Base-by-base conservation (phyloP, 2,329 filamentous ascomycete species). In the Colletotrichum sp. region DNA sequence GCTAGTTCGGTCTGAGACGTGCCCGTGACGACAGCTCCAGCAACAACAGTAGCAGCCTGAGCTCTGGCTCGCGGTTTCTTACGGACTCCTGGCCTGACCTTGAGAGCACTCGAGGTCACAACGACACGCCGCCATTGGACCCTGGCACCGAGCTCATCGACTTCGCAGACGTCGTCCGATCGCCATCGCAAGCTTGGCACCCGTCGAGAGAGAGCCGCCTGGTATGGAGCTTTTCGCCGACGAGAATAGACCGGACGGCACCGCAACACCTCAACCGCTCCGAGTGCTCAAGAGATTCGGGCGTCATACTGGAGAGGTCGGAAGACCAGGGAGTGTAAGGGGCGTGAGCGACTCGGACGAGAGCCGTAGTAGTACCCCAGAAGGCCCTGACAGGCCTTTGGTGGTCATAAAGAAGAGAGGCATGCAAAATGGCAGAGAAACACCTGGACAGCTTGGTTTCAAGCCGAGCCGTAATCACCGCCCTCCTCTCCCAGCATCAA, bases 281-380 rank as follows among this genome's bases (percentile, higher is more conserved):
- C 87, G 88, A 55, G 89, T 92, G 79, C 81, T 87, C 79, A 92
- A 90, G 80, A 83, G 83, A 79, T 21, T 76, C 76, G 72, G 67
- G 75, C 8, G 60, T 69, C n/a, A 59, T 44, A 12, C 26, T 65
- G 44, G 64, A 73, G 39, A 57, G 32, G 16, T 44, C 59, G 18
- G 66, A 76, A 28, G 55, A 71, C 74, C 69, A 79, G 78, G 79
- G 71, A 80, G 39, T 16, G 30, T 67, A 32, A 77, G 75, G 32
- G 77, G 59, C 15, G 76, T 63, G 49, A 83, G 81, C 74, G 69
- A 69, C 16, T 84, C 81, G 2, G 75, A 83, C 34, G 78, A 78
- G 55, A 80, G 80, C 77, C 71, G 79, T 24, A 79, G 75, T 34
- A 84, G 81, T 77, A 75, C 72, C 5, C 72, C 79, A 0, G 83